Percentiles rank a stretch among this genome's conserved stretches.
Conservation (phyloP, 768 basidiomycete species). For the Pulveroboletus sp. region DNA sequence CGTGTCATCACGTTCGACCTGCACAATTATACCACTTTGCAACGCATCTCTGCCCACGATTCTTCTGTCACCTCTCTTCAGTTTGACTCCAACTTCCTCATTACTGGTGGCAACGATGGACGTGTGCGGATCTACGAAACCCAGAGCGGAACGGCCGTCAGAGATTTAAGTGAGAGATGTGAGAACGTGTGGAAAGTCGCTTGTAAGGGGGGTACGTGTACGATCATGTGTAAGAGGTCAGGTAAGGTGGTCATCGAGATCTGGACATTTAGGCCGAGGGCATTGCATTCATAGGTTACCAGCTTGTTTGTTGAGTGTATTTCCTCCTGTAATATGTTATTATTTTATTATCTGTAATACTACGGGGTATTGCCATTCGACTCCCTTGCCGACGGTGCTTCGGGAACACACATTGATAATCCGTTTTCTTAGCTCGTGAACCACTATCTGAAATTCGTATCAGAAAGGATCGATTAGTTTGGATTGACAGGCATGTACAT, state of each 20-base stretch:
- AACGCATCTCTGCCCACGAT: conserved; percentile 84
- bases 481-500: conserved; percentile 7
- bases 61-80: conserved; percentile 84
- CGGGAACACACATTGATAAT: too few relatives aligned
- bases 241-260: conserved; percentile 88
- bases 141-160: conserved; percentile 57
- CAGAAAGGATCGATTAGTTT: neutral
- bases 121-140: conserved; percentile 72
- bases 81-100: conserved; percentile 76
- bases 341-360: conserved; percentile 5
- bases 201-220: conserved; percentile 67
- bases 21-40: conserved; percentile 39
- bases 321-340: conserved; percentile 9
- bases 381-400: too few relatives aligned
- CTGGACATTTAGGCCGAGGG: conserved; percentile 63
- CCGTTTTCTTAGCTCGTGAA: too few relatives aligned
- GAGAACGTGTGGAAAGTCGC: conserved; percentile 88
- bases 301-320: conserved; percentile 3
- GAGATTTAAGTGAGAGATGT: conserved; percentile 73
- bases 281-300: conserved; percentile 10
- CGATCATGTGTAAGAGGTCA: conserved; percentile 74
- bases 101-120: conserved; percentile 85
- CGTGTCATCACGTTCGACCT: conserved; percentile 72
- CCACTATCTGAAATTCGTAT: too few relatives aligned
- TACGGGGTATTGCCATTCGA: neutral